Conservation (phyloP, 2,329 filamentous ascomycete species). For the Cercospora berteroae region DNA sequence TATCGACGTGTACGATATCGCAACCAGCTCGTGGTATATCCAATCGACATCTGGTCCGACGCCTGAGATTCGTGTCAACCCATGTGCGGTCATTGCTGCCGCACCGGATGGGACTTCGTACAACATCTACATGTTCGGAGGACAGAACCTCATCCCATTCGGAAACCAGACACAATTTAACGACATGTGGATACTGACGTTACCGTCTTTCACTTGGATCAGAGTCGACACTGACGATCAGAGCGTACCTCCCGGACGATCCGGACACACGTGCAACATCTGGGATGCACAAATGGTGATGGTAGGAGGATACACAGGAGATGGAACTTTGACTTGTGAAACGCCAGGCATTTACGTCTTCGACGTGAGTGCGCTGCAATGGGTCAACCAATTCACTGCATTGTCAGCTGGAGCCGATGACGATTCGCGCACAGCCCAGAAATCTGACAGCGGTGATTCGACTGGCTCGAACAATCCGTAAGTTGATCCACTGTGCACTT, state of each 20-base stretch:
- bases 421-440: conserved; percentile 15
- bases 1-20: conserved; percentile 79
- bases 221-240: conserved; percentile 56
- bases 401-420: conserved; percentile 49
- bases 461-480: conserved; percentile 22
- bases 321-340: conserved; percentile 59
- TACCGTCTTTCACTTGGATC: conserved; percentile 80
- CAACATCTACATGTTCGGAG: conserved; percentile 76
- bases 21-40: conserved; percentile 67
- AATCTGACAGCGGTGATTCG: conserved; percentile 12
- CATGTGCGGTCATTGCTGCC: conserved; percentile 70
- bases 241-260: conserved; percentile 56
- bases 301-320: conserved; percentile 67
- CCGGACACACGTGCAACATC: conserved; percentile 72
- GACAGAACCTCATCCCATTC: conserved; percentile 67
- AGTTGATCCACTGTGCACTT: background rate
- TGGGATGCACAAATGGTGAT: conserved; percentile 81
- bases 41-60: conserved; percentile 63
- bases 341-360: conserved; percentile 71
- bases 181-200: conserved; percentile 75
- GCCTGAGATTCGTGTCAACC: conserved; percentile 61
- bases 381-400: conserved; percentile 70
- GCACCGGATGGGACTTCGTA: conserved; percentile 65
- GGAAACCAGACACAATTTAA: conserved; percentile 61
- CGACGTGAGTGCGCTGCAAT: conserved; percentile 67